These are phyloP conservation scores for Colletotrichum tamarilloi DNA, from an alignment of 2,329 filamentous ascomycete genomes.

Conservation along the genomic window DNA sequence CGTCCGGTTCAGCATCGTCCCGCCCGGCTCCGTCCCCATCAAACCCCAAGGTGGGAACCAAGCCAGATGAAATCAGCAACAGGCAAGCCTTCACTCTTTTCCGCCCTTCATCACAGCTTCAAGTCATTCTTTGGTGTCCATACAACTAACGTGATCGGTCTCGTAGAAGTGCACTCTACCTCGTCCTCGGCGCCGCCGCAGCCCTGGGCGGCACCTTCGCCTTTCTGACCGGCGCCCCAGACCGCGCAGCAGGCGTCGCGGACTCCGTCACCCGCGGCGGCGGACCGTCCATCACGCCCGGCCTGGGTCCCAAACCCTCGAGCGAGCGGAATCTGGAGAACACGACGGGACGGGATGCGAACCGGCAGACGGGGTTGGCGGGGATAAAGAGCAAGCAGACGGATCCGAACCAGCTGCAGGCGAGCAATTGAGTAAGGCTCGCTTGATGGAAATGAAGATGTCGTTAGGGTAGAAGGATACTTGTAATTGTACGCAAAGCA, in stretches of 20 bases:
- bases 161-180: not conserved
- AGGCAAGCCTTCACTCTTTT: not conserved
- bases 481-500: too few relatives aligned
- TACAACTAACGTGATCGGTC: not conserved
- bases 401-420: not conserved
- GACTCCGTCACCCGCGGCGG: not conserved
- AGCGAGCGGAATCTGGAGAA: not conserved
- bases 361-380: not conserved
- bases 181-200: not conserved
- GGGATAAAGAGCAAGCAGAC: slow-evolving; percentile 24
- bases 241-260: slow-evolving; percentile 13
- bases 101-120: too few relatives aligned
- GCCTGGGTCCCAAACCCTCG: slow-evolving; percentile 7
- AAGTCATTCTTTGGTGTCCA: not conserved
- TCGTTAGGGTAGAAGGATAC: too few relatives aligned
- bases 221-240: slow-evolving; percentile 14
- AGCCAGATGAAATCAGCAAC: slow-evolving; percentile 2
- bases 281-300: not conserved
- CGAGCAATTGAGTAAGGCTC: not conserved
- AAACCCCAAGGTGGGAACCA: not conserved
- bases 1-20: not conserved
- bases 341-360: not conserved
- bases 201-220: slow-evolving; percentile 5
- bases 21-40: not conserved
- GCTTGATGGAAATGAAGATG: too few relatives aligned